Evolutionary conservation across 768 basidiomycete genomes (phyloP).

Genomic region (Guyanaporus albipodus): DNA sequence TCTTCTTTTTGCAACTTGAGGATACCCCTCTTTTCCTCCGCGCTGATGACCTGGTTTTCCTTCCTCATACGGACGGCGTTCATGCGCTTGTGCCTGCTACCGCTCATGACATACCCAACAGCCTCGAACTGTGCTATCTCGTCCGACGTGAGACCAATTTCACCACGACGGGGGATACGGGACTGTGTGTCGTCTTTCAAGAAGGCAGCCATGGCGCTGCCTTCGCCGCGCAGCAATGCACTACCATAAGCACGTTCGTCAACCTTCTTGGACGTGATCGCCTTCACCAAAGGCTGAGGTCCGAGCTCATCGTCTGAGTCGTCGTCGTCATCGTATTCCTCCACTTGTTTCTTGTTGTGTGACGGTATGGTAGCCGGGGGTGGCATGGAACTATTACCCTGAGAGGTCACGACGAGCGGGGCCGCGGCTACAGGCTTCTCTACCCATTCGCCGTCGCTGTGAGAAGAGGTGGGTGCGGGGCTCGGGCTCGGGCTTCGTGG

Average conservation of each 20-base stretch:
- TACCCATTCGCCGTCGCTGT: slow-evolving; percentile 59
- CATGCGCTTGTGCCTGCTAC: slow-evolving; percentile 92
- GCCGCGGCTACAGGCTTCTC: slow-evolving; percentile 44
- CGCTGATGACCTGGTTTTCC: slow-evolving; percentile 99
- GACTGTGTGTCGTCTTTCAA: slow-evolving; percentile 75
- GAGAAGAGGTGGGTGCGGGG: slow-evolving; percentile 28
- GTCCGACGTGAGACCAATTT: slow-evolving; percentile 88
- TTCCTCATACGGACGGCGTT: slow-evolving; percentile 98
- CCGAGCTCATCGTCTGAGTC: slow-evolving; percentile 72
- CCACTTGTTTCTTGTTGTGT: slow-evolving; percentile 13
- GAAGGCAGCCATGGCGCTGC: slow-evolving; percentile 97
- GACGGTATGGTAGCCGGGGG: slow-evolving; percentile 19
- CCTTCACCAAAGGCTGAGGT: slow-evolving; percentile 59
- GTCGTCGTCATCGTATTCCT: slow-evolving; percentile 28
- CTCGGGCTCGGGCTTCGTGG: slow-evolving; percentile 32
- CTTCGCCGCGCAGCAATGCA: slow-evolving; percentile 90
- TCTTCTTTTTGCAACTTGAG: slow-evolving; percentile 94
- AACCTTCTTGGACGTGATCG: slow-evolving; percentile 45
- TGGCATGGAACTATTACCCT: slow-evolving; percentile 21
- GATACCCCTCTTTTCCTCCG: slow-evolving; percentile 97
- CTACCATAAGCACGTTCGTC: slow-evolving; percentile 89
- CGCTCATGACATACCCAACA: slow-evolving; percentile 98
- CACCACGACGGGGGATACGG: slow-evolving; percentile 97
- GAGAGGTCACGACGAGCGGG: slow-evolving; percentile 25
- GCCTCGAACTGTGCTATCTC: slow-evolving; percentile 85